Conservation (phyloP, 345 rosid species). For the Camelina laxa region DNA sequence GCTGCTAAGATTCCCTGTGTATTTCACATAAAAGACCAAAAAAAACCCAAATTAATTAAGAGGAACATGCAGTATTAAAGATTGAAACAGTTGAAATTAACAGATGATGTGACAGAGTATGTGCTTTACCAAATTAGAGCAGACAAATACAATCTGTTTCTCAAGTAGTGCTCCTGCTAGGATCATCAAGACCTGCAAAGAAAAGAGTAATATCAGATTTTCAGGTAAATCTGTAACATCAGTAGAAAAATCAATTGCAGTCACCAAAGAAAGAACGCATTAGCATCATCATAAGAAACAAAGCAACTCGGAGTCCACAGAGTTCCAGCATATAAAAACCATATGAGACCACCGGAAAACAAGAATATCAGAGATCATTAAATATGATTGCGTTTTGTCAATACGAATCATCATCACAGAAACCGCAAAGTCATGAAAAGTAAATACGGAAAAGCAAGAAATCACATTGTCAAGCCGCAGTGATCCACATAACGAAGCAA, state of each 20-base stretch:
- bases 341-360: background rate
- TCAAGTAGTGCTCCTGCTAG: slow-evolving; percentile 87
- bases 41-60: background rate
- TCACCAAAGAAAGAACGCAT: background rate
- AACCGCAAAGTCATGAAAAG: slow-evolving; percentile 5
- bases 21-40: slow-evolving; percentile 22
- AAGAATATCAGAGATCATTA: background rate
- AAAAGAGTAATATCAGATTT: slow-evolving; percentile 9
- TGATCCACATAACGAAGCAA: slow-evolving; percentile 89
- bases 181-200: slow-evolving; percentile 71
- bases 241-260: background rate
- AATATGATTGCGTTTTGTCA: background rate
- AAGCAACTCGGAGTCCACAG: background rate
- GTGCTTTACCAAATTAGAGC: slow-evolving; percentile 86
- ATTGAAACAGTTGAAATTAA: background rate
- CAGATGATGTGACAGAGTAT: background rate
- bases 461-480: slow-evolving; percentile 86
- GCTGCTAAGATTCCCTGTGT: slow-evolving; percentile 88
- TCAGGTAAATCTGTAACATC: background rate
- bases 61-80: background rate
- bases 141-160: slow-evolving; percentile 85
- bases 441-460: slow-evolving; percentile 14
- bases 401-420: slow-evolving; percentile 10
- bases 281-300: slow-evolving; percentile 12
- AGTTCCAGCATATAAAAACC: slow-evolving; percentile 7